These are phyloP conservation scores for Calendula officinalis DNA, from an alignment of 129 eudicot genomes.

Conservation along the genomic window DNA sequence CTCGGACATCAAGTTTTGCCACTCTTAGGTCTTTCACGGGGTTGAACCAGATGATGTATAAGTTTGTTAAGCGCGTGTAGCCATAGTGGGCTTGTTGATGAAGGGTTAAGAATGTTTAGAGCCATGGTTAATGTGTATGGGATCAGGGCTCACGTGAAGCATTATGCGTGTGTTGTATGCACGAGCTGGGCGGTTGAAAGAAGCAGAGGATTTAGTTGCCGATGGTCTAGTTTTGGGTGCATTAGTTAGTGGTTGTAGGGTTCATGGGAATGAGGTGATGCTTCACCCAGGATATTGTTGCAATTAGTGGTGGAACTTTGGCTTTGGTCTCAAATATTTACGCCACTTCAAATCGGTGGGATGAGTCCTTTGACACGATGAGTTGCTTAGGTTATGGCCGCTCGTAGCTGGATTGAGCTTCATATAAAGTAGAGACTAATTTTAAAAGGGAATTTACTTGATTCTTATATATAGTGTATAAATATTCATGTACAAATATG, in stretches of 20 bases:
- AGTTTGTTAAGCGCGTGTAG: slow-evolving; percentile 42
- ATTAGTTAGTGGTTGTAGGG: slow-evolving; percentile 32
- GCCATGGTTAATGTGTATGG: slow-evolving; percentile 32
- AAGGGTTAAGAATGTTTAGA: slow-evolving; percentile 37
- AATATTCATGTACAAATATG: too few relatives aligned
- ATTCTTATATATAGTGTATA: too few relatives aligned
- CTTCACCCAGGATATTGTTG: neutral
- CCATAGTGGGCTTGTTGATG: slow-evolving; percentile 34
- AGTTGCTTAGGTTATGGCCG: too few relatives aligned
- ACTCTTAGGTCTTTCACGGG: slow-evolving; percentile 40
- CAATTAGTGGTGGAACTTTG: too few relatives aligned
- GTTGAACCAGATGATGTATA: slow-evolving; percentile 35
- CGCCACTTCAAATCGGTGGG: too few relatives aligned
- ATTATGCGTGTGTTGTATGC: slow-evolving; percentile 45
- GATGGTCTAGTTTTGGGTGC: slow-evolving; percentile 39
- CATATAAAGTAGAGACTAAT: too few relatives aligned
- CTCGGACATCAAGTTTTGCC: slow-evolving; percentile 28
- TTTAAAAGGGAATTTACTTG: too few relatives aligned
- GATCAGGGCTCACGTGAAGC: slow-evolving; percentile 22
- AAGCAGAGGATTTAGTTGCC: slow-evolving; percentile 36
- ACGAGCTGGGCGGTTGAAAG: slow-evolving; percentile 33
- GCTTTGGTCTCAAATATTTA: too few relatives aligned
- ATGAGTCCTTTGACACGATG: too few relatives aligned
- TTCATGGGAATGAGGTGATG: slow-evolving; percentile 37
- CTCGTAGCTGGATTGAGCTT: too few relatives aligned